phyloP scores from a whole-genome alignment of 169 alveolate genomes.

The Neospora caninum region DNA sequence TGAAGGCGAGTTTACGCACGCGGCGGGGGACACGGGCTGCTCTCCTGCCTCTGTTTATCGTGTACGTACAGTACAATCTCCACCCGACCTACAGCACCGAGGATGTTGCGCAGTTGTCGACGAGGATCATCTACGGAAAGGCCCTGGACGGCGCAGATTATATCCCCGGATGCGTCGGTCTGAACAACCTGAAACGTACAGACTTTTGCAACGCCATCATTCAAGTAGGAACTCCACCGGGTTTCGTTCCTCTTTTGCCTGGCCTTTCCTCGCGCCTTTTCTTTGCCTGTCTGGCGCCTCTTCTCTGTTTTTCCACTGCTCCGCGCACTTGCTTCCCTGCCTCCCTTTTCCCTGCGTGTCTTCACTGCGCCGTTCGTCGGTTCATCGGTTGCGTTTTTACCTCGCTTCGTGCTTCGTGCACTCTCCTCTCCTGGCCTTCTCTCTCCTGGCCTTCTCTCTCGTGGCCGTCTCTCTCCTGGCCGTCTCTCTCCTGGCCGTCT shows the following conservation, averaged over 20 bases:
- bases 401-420: too few relatives aligned
- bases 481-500: background rate
- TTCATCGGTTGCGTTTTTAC: too few relatives aligned
- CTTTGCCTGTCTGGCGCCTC: background rate
- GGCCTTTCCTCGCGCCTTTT: background rate
- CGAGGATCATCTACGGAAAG: conserved; percentile 83
- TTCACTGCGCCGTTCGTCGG: too few relatives aligned
- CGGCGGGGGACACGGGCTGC: too few relatives aligned
- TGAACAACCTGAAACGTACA: conserved; percentile 94
- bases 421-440: background rate
- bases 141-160: conserved; percentile 95
- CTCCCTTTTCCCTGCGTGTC: background rate
- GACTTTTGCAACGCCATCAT: conserved; percentile 96
- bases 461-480: too few relatives aligned
- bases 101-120: conserved; percentile 75
- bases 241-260: background rate
- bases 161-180: conserved; percentile 95
- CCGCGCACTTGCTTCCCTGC: background rate
- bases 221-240: conserved; percentile 81
- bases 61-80: conserved; percentile 62
- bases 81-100: conserved; percentile 83
- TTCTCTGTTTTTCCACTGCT: background rate
- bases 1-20: too few relatives aligned
- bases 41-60: background rate
- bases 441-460: background rate